phyloP scores from a whole-genome alignment of 1,139 yeast species.

The Trichomonascaceae sp. region DNA sequence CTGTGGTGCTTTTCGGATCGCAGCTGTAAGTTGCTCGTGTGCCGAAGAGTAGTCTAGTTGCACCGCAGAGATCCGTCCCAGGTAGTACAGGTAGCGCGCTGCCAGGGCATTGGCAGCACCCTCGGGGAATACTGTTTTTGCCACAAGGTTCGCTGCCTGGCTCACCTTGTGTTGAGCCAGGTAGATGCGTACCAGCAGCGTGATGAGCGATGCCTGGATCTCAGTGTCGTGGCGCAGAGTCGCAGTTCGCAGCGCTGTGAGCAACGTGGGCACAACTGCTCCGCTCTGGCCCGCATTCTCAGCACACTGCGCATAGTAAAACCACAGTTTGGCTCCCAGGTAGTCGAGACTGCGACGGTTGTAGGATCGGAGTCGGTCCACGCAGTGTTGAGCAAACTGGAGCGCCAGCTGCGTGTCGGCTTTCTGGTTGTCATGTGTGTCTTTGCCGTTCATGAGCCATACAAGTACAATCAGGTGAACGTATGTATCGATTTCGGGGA shows the following conservation, averaged over 20 bases:
- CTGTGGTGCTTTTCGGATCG: conserved; percentile 96
- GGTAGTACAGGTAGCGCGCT: conserved; percentile 83
- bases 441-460: conserved; percentile 51
- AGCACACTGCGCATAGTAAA: conserved; percentile 68
- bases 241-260: conserved; percentile 72
- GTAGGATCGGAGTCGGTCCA: conserved; percentile 45
- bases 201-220: conserved; percentile 77
- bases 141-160: conserved; percentile 81
- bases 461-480: conserved; percentile 69
- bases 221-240: conserved; percentile 87
- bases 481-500: conserved; percentile 74
- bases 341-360: conserved; percentile 79
- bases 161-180: conserved; percentile 66
- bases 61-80: conserved; percentile 80
- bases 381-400: conserved; percentile 30
- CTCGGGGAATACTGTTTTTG: conserved; percentile 79
- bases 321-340: conserved; percentile 87
- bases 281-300: conserved; percentile 41
- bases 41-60: conserved; percentile 91
- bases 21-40: conserved; percentile 78
- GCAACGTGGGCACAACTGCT: conserved; percentile 53
- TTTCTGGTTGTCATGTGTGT: conserved; percentile 19
- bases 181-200: conserved; percentile 71
- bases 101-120: conserved; percentile 79
- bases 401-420: conserved; percentile 5